A percentile compares a stretch with the other conserved stretches of the same genome.
Conservation (phyloP, 2,329 filamentous ascomycete genomes). For the Xylariaceae sp. region DNA sequence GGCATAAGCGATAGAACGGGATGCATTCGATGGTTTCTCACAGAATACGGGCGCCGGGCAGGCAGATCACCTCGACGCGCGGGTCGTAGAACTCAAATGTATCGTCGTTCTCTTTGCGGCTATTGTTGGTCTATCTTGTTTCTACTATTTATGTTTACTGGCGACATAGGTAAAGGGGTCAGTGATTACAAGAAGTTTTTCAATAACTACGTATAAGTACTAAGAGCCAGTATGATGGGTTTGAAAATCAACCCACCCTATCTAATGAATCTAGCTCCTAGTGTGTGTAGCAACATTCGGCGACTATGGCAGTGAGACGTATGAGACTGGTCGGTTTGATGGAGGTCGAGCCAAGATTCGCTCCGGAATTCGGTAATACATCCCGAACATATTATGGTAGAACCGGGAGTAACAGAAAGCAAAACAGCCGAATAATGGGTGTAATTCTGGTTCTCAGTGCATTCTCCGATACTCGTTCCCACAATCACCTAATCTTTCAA, state of each 20-base stretch:
- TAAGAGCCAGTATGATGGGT: background rate
- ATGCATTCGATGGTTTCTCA: constrained; percentile 13
- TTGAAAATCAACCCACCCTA: background rate
- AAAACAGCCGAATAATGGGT: background rate
- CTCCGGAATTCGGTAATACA: background rate
- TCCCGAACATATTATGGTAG: too few relatives aligned
- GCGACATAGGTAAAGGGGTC: background rate
- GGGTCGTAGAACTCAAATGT: constrained; percentile 28
- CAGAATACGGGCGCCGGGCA: constrained; percentile 22
- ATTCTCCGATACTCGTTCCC: constrained; percentile 39
- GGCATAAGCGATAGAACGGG: background rate
- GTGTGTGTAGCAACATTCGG: background rate
- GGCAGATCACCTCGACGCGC: constrained; percentile 25
- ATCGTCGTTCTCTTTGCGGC: constrained; percentile 6
- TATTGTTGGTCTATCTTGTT: background rate
- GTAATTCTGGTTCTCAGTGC: constrained; percentile 16
- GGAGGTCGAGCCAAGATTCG: background rate
- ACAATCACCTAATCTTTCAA: constrained; percentile 36
- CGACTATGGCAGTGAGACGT: background rate
- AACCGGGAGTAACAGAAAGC: too few relatives aligned
- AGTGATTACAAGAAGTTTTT: background rate
- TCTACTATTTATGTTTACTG: background rate
- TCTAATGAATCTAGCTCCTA: background rate
- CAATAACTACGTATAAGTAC: background rate
- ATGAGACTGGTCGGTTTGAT: background rate